These are phyloP conservation scores for Fomes fomentarius DNA, from an alignment of 1,284 basidiomycete species.

Conservation along the genomic window DNA sequence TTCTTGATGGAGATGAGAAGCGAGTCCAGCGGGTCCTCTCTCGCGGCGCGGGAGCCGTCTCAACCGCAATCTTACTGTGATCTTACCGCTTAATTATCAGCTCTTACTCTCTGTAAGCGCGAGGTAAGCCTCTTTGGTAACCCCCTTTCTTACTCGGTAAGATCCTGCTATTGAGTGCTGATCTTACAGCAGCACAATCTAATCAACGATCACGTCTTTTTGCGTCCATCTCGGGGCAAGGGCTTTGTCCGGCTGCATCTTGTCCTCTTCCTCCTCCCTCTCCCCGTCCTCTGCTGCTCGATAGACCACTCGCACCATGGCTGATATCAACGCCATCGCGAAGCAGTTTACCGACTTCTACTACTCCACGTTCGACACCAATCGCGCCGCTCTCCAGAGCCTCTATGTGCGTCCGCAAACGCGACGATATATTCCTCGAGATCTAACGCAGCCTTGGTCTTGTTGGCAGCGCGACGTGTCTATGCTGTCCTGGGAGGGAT, in stretches of 20 bases:
- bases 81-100: background rate
- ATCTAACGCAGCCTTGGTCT: slow-evolving; percentile 13
- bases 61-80: background rate
- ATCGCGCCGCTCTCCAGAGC: slow-evolving; percentile 53
- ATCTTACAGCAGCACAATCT: slow-evolving; percentile 18
- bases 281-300: slow-evolving; percentile 22
- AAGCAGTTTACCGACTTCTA: slow-evolving; percentile 78
- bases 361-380: slow-evolving; percentile 70
- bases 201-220: slow-evolving; percentile 24
- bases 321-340: slow-evolving; percentile 68
- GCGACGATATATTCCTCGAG: slow-evolving; percentile 7
- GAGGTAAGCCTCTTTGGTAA: background rate
- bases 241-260: slow-evolving; percentile 11
- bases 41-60: background rate
- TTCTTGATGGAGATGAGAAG: slow-evolving; percentile 14
- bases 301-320: slow-evolving; percentile 49
- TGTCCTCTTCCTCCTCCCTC: slow-evolving; percentile 23
- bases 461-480: slow-evolving; percentile 71
- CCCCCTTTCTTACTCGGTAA: slow-evolving; percentile 16
- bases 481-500: slow-evolving; percentile 90
- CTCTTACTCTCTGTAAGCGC: background rate
- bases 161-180: slow-evolving; percentile 1
- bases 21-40: background rate
- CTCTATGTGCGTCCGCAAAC: slow-evolving; percentile 71
- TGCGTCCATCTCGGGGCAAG: slow-evolving; percentile 18